Base-by-base conservation (phyloP, 805 yeast genomes). In the Danielia oregonensis region DNA sequence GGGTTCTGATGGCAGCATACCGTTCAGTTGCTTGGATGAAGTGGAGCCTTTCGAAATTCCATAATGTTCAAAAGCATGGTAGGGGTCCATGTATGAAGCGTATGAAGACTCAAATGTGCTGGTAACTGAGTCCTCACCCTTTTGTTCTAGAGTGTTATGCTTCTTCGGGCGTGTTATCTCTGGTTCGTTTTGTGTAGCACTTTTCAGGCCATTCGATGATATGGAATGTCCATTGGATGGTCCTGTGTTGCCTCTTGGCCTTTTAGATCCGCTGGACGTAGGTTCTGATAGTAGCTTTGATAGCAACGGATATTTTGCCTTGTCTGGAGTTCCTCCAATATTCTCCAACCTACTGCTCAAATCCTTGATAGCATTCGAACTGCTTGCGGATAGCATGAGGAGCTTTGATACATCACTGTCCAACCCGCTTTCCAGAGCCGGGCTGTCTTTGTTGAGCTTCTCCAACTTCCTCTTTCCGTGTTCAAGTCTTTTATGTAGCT, bases 401-500 rank as follows among this genome's bases (percentile, higher is more conserved):
- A 37, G 27, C 10, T 21, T n/a, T 4, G 8, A 22, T 14, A 33
- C 28, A 13, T 37, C 34, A 9, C 17, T 12, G 31, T 31, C 23
- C 2, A 33, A 9, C 9, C 22, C 22, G 9, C 9, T 7, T 19
- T 19, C 22, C 22, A 6, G 22, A 19, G 22, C 6, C 9, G 22
- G 22, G 9, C 9, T 19, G 22, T 9, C 9, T 19, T 19, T 19
- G 9, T 19, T 19, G 22, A 19, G 22, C 22, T 24, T 23, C 5
- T 9, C 17, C n/a, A 28, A n/a, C 18, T 14, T 21, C 23, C 29
- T 31, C 12, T 23, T 36, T 9, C 9, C 24, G 16, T 21, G 28
- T 10, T 29, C 32, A 32, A 28, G 33, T 26, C 27, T 36, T 31
- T 44, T 48, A 24, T 47, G 51, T 26, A 54, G 42, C 22, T 36